phyloP scores from a whole-genome alignment of 768 basidiomycete species.

The Panus rudis region DNA sequence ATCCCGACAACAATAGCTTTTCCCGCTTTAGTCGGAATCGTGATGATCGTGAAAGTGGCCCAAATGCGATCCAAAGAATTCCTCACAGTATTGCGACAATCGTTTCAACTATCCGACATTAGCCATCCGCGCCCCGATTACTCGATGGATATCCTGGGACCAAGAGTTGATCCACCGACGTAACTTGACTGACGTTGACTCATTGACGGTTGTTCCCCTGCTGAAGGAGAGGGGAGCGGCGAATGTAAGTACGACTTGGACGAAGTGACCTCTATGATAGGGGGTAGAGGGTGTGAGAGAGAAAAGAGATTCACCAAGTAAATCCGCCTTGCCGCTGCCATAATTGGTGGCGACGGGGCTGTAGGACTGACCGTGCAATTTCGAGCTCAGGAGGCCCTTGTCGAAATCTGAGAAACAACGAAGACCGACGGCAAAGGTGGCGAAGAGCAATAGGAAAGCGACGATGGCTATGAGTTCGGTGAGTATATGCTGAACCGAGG shows the following conservation, averaged over 20 bases:
- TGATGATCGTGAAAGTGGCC: too few relatives aligned
- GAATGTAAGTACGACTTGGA: slow-evolving; percentile 36
- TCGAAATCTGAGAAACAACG: slow-evolving; percentile 81
- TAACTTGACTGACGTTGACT: slow-evolving; percentile 42
- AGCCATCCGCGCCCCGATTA: slow-evolving; percentile 26
- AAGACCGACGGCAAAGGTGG: slow-evolving; percentile 70
- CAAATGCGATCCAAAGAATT: too few relatives aligned
- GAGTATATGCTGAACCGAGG: neutral
- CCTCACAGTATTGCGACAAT: too few relatives aligned
- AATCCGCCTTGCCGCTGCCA: slow-evolving; percentile 18
- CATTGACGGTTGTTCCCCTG: slow-evolving; percentile 37
- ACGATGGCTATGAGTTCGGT: slow-evolving; percentile 47
- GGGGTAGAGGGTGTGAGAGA: slow-evolving; percentile 9
- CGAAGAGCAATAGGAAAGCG: slow-evolving; percentile 65
- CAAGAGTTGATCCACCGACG: slow-evolving; percentile 45
- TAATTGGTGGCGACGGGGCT: slow-evolving; percentile 21
- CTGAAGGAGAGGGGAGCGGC: slow-evolving; percentile 16
- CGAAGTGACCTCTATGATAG: slow-evolving; percentile 38
- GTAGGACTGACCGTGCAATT: slow-evolving; percentile 62
- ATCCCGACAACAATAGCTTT: too few relatives aligned
- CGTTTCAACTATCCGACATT: too few relatives aligned
- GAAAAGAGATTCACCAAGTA: slow-evolving; percentile 32
- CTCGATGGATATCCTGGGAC: slow-evolving; percentile 73
- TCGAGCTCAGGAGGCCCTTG: slow-evolving; percentile 66
- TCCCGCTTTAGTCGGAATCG: too few relatives aligned